Evolutionary conservation across 345 rosid genomes (phyloP), one percentile per base, ranked within the genome.

Genomic region (Euphorbia peplus): DNA sequence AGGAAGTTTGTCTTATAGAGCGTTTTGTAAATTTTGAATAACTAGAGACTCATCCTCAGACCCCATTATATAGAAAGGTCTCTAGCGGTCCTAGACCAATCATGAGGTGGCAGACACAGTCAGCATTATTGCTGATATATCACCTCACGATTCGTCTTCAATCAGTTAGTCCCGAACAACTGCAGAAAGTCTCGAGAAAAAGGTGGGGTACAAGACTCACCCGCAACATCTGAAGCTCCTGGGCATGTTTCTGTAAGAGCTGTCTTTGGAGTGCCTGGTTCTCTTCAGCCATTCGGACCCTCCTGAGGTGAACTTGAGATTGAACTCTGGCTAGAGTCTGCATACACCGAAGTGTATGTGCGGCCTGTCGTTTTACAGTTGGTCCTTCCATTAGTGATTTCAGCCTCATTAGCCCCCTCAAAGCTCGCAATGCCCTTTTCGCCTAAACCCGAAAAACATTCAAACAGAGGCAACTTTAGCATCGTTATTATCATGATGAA

Each of bases 241-340:
- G 86, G 8, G 91, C 97, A 73, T 91, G 98, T 69, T 95, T 90
- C 78, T 91, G 97, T 71, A 89, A 79, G 37, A 91, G 87, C 80
- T 95, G 99, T 44, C 78, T 84, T 80, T 89, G 99, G 37, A 91
- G 90, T 70, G 95, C 91, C 63, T 85, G 96, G 79, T 90, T 95
- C 87, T 95, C 97, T 78, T 95, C 98, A 1, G 85, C 76, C 93
- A 90, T 87, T 74, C 92, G 83, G 69, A 87, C 67, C 71, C 99
- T 95, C 76, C 96, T 81, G 14, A 83, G 73, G 48, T 84, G 86
- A 78, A 95, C 87, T 70, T 91, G 99, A 55, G 92, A 83, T 70
- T 91, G 99, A 66, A 91, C 88, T 16, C 96, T 89, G 19, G 97
- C 81, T 19, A 91, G 87, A 73, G 93, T 86, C 79, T 91, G 98